A percentile compares a stretch with the other conserved stretches of the same genome.
Evolutionary conservation across 495 filamentous ascomycete genomes (phyloP).

Genomic region (Podospora sp.): DNA sequence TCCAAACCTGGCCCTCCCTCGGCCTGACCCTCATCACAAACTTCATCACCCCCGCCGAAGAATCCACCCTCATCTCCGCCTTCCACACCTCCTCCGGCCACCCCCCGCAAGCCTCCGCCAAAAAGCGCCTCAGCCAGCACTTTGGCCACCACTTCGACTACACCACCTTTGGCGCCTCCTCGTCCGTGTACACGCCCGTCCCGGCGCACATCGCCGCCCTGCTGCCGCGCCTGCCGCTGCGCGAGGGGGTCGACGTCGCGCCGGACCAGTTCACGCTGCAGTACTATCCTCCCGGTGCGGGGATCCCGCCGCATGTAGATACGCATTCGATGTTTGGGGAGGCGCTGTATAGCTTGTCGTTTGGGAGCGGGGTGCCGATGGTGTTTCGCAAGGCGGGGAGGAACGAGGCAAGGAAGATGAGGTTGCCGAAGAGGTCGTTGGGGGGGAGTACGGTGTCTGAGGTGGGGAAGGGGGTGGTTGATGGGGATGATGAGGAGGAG

Average conservation of each 20-base stretch:
- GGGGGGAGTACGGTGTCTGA: not conserved
- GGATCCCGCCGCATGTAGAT: slow-evolving; percentile 41
- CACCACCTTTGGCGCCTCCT: slow-evolving; percentile 37
- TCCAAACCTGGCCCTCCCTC: slow-evolving; percentile 29
- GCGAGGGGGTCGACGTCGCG: not conserved
- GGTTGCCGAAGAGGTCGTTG: slow-evolving; percentile 35
- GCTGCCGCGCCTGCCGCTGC: slow-evolving; percentile 33
- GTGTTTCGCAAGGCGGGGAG: slow-evolving; percentile 31
- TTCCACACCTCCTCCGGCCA: slow-evolving; percentile 27
- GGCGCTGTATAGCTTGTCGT: slow-evolving; percentile 36
- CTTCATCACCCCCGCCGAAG: slow-evolving; percentile 34
- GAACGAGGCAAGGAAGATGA: slow-evolving; percentile 37
- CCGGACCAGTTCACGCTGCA: slow-evolving; percentile 41
- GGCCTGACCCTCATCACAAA: slow-evolving; percentile 34
- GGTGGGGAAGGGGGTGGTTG: not conserved
- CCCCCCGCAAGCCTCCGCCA: slow-evolving; percentile 13
- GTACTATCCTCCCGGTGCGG: slow-evolving; percentile 39
- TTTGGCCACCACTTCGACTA: slow-evolving; percentile 41
- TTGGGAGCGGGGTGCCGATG: slow-evolving; percentile 36
- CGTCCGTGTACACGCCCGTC: slow-evolving; percentile 27
- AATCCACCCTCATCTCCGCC: slow-evolving; percentile 31
- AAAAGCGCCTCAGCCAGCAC: slow-evolving; percentile 34
- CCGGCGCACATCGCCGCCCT: slow-evolving; percentile 31
- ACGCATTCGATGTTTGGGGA: slow-evolving; percentile 40
- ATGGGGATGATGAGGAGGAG: not conserved